A percentile compares a stretch with the other conserved stretches of the same genome.
Evolutionary conservation across 192 early-diverging fungal genomes (phyloP).

Genomic region (Backusella morwellensis): DNA sequence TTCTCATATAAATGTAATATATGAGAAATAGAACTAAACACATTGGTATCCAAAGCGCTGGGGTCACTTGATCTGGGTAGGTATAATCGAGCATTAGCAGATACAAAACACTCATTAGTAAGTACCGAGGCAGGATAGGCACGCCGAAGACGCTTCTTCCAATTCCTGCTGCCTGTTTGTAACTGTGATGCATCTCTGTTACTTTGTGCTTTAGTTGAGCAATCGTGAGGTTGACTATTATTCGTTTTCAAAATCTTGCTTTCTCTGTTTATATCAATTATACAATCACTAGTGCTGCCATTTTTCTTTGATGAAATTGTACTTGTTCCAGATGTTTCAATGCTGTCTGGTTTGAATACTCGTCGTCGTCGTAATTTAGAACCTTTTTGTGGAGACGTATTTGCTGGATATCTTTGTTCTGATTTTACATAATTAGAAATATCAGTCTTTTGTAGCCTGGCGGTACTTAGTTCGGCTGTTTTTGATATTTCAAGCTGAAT

Average conservation of each 20-base stretch:
- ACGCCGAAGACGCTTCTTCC: neutral
- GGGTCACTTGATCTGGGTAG: neutral
- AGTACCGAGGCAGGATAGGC: neutral
- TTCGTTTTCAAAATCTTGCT: neutral
- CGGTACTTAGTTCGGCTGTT: neutral
- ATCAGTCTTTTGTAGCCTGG: neutral
- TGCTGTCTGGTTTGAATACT: neutral
- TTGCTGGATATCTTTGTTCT: neutral
- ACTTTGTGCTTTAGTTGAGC: neutral
- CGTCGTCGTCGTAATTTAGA: neutral
- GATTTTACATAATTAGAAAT: neutral
- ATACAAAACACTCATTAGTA: constrained; percentile 1
- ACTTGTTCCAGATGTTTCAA: neutral
- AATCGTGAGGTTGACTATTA: neutral
- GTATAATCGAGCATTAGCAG: neutral
- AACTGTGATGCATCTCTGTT: neutral
- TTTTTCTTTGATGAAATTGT: neutral
- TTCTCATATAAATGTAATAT: constrained; percentile 3
- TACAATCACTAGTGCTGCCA: neutral
- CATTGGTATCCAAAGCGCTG: neutral
- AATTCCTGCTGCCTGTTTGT: neutral
- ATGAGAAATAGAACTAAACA: neutral
- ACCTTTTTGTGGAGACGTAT: neutral
- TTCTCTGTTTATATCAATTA: neutral
- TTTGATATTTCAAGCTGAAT: neutral